Percentiles rank a stretch among this genome's conserved stretches.
These are phyloP conservation scores for Gamarada debralockiae DNA, from an alignment of 495 filamentous ascomycete species.

Conservation along the genomic window DNA sequence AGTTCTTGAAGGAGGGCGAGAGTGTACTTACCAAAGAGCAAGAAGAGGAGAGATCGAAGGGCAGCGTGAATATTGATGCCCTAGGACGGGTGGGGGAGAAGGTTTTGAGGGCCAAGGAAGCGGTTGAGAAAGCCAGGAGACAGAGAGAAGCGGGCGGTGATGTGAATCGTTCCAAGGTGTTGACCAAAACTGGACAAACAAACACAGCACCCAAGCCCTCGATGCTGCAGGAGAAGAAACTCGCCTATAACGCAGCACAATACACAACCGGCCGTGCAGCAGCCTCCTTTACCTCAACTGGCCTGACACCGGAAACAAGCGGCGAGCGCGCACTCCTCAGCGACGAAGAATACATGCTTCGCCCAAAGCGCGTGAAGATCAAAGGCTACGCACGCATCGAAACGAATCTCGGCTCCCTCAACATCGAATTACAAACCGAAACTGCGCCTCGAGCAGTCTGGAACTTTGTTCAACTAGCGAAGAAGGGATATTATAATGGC, in stretches of 20 bases:
- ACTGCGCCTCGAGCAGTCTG: constrained; percentile 89
- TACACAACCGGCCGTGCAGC: constrained; percentile 92
- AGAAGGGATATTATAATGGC: constrained; percentile 83
- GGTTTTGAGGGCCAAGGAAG: constrained; percentile 87
- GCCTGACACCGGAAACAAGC: constrained; percentile 86
- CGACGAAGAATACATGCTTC: constrained; percentile 94
- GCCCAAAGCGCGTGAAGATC: constrained; percentile 77
- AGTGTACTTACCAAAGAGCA: constrained; percentile 62
- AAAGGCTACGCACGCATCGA: constrained; percentile 89
- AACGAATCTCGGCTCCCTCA: constrained; percentile 78
- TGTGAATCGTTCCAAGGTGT: constrained; percentile 43
- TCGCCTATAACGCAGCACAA: constrained; percentile 77
- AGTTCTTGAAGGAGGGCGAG: constrained; percentile 81
- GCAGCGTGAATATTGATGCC: constrained; percentile 69
- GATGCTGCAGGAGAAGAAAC: constrained; percentile 44
- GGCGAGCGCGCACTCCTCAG: constrained; percentile 78
- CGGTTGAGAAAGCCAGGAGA: constrained; percentile 75
- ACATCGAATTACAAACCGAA: constrained; percentile 87
- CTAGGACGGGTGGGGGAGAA: constrained; percentile 77
- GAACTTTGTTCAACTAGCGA: constrained; percentile 89
- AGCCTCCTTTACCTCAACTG: constrained; percentile 91
- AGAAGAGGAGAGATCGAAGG: constrained; percentile 53
- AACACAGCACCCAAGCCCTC: constrained; percentile 21
- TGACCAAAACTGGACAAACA: constrained; percentile 34
- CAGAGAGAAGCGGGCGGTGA: constrained; percentile 44